Conservation (phyloP, 202 grass and related monocot genomes). For the Panicum hallii region DNA sequence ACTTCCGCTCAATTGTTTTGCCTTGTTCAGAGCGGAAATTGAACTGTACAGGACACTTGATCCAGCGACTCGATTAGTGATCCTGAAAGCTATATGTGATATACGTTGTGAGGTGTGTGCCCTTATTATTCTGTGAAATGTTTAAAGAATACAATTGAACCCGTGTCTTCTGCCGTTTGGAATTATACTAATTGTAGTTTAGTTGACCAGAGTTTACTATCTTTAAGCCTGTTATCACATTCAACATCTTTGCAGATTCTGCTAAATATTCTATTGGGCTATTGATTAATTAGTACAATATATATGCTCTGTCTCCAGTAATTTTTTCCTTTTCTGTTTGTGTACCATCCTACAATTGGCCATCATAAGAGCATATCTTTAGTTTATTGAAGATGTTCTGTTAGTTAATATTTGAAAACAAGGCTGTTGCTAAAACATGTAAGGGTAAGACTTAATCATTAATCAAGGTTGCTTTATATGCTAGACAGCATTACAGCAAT, state of each 20-base stretch:
- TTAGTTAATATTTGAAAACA: conserved; percentile 6
- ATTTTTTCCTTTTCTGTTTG: not conserved
- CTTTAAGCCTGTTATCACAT: not conserved
- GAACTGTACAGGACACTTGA: conserved; percentile 87
- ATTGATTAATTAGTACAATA: not conserved
- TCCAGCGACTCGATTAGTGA: conserved; percentile 76
- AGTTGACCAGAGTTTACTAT: conserved; percentile 21
- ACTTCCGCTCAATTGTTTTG: not conserved
- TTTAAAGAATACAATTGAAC: conserved; percentile 12
- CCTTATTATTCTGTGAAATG: conserved; percentile 12
- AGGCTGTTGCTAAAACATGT: not conserved
- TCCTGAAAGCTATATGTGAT: conserved; percentile 94
- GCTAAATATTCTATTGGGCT: not conserved
- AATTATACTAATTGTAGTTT: not conserved
- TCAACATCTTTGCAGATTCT: not conserved
- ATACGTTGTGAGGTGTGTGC: conserved; percentile 84
- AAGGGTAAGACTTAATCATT: not conserved
- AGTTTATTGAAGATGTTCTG: conserved; percentile 27
- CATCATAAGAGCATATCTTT: conserved; percentile 4
- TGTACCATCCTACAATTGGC: not conserved
- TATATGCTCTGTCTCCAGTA: not conserved
- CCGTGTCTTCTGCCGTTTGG: not conserved
- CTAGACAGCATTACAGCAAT: not conserved
- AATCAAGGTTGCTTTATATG: not conserved
- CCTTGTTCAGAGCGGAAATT: conserved; percentile 68